phyloP scores from a whole-genome alignment of 1,284 basidiomycete species.

The Ganoderma sp. region DNA sequence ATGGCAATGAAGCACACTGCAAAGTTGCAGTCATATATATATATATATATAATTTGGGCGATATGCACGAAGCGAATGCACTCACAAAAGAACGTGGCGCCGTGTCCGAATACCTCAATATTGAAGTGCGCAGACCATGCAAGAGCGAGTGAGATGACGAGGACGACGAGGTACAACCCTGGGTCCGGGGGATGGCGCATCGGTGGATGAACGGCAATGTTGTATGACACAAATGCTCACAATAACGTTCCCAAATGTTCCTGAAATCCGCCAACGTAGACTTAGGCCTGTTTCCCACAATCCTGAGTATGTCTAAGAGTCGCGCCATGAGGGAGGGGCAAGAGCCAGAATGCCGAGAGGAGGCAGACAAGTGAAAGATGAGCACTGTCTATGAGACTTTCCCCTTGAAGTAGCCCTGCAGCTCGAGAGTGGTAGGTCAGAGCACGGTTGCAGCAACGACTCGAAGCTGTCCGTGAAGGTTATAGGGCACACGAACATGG shows the following conservation, averaged over 20 bases:
- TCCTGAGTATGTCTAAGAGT: background rate
- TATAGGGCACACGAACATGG: background rate
- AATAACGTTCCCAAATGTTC: background rate
- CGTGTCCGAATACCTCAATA: background rate
- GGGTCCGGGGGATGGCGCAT: background rate
- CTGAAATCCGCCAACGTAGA: background rate
- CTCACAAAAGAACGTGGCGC: conserved; percentile 6
- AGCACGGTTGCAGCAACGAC: background rate
- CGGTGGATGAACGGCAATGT: background rate
- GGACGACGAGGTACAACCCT: background rate
- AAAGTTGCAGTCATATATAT: too few species aligned
- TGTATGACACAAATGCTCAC: background rate
- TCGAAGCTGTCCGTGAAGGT: background rate
- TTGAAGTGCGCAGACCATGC: conserved; percentile 12
- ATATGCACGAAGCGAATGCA: background rate
- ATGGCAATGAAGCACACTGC: conserved; percentile 46
- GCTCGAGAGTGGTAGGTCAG: background rate
- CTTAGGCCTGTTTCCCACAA: background rate
- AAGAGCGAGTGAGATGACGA: conserved; percentile 2
- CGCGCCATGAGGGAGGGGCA: background rate
- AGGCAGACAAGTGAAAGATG: background rate
- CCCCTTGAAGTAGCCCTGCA: background rate
- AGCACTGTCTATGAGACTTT: background rate
- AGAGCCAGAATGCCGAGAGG: background rate
- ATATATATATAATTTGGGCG: background rate